These are phyloP conservation scores for Cryptomeria japonica DNA, from an alignment of 75 land plant species.

Conservation along the genomic window DNA sequence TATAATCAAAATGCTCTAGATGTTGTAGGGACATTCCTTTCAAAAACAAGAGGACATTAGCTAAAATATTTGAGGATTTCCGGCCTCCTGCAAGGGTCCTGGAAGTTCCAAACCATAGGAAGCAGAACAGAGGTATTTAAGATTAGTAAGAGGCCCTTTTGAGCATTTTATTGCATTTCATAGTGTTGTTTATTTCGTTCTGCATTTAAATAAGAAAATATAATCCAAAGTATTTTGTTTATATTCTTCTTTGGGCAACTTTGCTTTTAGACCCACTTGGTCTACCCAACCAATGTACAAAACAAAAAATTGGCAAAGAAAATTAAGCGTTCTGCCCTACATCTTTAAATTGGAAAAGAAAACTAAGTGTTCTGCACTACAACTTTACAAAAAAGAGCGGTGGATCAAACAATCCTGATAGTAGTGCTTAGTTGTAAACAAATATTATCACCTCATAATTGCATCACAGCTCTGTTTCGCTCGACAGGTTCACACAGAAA, in stretches of 20 bases:
- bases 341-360: not conserved
- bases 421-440: not conserved
- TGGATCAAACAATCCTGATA: not conserved
- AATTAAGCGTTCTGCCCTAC: not conserved
- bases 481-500: not conserved
- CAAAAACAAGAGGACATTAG: not conserved
- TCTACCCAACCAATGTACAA: not conserved
- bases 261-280: not conserved
- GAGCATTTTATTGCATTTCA: too few relatives aligned
- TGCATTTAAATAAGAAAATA: not conserved
- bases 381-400: not conserved
- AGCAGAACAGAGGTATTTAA: not conserved
- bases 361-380: not conserved
- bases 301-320: not conserved
- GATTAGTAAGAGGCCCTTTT: not conserved
- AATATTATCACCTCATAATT: not conserved
- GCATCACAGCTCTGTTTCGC: not conserved
- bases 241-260: not conserved
- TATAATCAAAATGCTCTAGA: not conserved
- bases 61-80: not conserved
- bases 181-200: not conserved
- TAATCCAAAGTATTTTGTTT: not conserved
- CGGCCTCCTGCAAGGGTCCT: not conserved
- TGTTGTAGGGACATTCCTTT: not conserved
- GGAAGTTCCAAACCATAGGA: not conserved